Evolutionary conservation across 352 stramenopile genomes (phyloP).

Genomic region (Phytophthora quininea): DNA sequence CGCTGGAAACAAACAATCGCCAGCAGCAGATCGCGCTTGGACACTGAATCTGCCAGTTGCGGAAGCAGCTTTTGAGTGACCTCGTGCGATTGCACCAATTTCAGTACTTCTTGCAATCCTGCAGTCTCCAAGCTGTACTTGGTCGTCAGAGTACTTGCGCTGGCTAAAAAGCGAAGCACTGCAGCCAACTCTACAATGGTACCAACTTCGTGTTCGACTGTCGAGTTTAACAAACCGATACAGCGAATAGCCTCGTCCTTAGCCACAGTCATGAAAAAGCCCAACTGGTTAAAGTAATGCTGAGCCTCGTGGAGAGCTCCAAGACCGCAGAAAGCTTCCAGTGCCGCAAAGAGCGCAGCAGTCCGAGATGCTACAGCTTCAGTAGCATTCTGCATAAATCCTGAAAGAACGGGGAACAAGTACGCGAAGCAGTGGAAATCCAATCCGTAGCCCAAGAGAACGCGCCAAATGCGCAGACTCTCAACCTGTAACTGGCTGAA

Average conservation of each 20-base stretch:
- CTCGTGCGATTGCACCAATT: conserved; percentile 32
- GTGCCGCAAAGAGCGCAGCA: conserved; percentile 48
- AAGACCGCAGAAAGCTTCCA: conserved; percentile 57
- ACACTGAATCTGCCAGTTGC: conserved; percentile 12
- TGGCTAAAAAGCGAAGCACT: conserved; percentile 57
- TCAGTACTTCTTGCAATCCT: conserved; percentile 37
- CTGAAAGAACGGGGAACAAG: conserved; percentile 59
- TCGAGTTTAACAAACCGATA: conserved; percentile 7
- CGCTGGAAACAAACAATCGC: conserved; percentile 39
- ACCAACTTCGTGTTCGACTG: conserved; percentile 6
- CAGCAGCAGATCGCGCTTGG: conserved; percentile 38
- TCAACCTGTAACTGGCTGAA: conserved; percentile 54
- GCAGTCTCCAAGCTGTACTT: conserved; percentile 64
- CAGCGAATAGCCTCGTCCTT: conserved; percentile 24
- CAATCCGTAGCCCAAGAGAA: conserved; percentile 66
- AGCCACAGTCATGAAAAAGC: conserved; percentile 53
- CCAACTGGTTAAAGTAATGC: conserved; percentile 67
- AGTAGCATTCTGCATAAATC: conserved; percentile 32
- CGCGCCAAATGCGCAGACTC: conserved; percentile 65
- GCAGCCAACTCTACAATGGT: conserved; percentile 33
- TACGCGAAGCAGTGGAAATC: conserved; percentile 79
- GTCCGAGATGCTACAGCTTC: conserved; percentile 11
- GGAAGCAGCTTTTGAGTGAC: conserved; percentile 18
- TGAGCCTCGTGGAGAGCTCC: conserved; percentile 56
- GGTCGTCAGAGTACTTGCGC: conserved; percentile 35